These are phyloP conservation scores for Turritis glabra DNA, from an alignment of 345 rosid genomes.

Conservation along the genomic window DNA sequence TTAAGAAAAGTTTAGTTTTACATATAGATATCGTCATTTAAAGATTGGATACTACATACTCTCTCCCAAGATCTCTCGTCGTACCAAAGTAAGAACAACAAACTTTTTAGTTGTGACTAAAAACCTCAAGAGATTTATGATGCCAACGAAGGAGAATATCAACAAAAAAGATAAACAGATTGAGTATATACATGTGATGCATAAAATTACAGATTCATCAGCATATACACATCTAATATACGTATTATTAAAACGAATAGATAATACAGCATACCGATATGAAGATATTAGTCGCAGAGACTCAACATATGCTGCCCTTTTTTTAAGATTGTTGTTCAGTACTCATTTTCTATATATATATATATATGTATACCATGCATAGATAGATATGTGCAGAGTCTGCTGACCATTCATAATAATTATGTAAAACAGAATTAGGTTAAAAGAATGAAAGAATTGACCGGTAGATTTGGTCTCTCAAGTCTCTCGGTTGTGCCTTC, in stretches of 20 bases:
- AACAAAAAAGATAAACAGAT: neutral
- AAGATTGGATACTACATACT: neutral
- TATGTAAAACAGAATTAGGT: slow-evolving; percentile 19
- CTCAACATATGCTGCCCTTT: slow-evolving; percentile 5
- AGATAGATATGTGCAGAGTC: neutral
- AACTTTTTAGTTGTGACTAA: slow-evolving; percentile 3
- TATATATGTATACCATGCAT: neutral
- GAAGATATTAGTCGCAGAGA: slow-evolving; percentile 17
- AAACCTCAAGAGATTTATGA: neutral
- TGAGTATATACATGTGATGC: neutral
- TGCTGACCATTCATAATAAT: slow-evolving; percentile 1
- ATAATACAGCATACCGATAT: slow-evolving; percentile 26
- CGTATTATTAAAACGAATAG: neutral
- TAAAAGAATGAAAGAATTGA: slow-evolving; percentile 30
- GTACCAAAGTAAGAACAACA: slow-evolving; percentile 13
- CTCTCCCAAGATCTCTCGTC: neutral
- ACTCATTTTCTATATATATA: slow-evolving; percentile 5
- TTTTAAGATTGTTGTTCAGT: neutral
- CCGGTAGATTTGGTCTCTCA: slow-evolving; percentile 41
- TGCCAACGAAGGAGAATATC: neutral
- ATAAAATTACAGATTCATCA: slow-evolving; percentile 1
- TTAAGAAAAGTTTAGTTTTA: neutral
- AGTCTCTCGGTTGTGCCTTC: neutral
- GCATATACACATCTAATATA: neutral
- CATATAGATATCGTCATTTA: neutral